These are phyloP conservation scores for Solanum sejunctum DNA, from an alignment of 257 asterid species.

Conservation along the genomic window DNA sequence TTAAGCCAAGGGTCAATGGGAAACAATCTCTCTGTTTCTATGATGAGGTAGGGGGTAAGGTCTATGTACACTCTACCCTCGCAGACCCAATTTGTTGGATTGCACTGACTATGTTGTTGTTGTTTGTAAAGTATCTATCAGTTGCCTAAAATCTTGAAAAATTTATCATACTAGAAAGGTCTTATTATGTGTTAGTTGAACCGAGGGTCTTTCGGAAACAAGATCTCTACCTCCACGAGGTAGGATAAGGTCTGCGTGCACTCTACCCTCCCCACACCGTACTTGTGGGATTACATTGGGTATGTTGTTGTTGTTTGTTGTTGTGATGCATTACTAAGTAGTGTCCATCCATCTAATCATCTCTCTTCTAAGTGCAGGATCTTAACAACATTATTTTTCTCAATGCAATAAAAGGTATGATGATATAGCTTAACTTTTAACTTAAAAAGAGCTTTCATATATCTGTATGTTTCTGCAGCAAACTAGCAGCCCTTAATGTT, in stretches of 20 bases:
- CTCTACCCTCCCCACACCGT: neutral
- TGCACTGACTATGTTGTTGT: neutral
- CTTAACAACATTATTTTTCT: slow-evolving; percentile 44
- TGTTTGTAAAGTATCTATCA: neutral
- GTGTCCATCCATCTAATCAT: neutral
- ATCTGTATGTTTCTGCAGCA: neutral
- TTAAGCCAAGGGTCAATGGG: neutral
- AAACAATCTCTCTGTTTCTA: neutral
- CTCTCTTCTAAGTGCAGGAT: slow-evolving; percentile 41
- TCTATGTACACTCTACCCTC: neutral
- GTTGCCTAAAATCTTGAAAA: neutral
- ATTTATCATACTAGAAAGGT: neutral
- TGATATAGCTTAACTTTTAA: neutral
- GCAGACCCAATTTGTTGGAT: neutral
- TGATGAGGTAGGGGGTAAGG: neutral
- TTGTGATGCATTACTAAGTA: neutral
- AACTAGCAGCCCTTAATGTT: slow-evolving; percentile 3
- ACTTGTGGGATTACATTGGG: neutral
- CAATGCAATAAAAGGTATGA: slow-evolving; percentile 68
- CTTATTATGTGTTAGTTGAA: neutral
- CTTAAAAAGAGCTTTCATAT: neutral
- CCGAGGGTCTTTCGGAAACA: neutral
- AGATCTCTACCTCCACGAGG: too few relatives aligned
- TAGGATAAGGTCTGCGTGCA: neutral
- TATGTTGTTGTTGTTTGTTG: neutral